Conservation (phyloP, 2,329 filamentous ascomycete species). For the Trichoderma sp. region DNA sequence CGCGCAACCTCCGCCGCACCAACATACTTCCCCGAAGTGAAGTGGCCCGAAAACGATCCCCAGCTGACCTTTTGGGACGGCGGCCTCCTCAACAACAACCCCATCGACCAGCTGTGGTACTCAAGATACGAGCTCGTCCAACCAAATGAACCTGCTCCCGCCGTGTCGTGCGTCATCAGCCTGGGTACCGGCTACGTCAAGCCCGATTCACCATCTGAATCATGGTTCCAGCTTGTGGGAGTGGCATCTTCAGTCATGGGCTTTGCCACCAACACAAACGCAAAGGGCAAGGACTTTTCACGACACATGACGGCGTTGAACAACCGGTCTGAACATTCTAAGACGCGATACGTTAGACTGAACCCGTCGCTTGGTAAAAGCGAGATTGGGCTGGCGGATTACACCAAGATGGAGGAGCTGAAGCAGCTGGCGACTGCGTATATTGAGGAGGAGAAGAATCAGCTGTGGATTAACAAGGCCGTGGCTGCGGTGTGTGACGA, state of each 20-base stretch:
- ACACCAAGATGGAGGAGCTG: conserved; percentile 13
- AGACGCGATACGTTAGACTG: background rate
- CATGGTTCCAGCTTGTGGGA: conserved; percentile 8
- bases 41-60: background rate
- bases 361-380: background rate
- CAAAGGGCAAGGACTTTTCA: conserved; percentile 16
- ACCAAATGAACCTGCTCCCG: background rate
- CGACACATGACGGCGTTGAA: conserved; percentile 12
- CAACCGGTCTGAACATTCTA: background rate
- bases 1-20: conserved; percentile 9
- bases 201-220: background rate
- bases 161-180: conserved; percentile 2
- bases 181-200: background rate
- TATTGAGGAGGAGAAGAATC: background rate
- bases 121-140: conserved; percentile 8
- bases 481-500: conserved; percentile 5
- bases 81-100: conserved; percentile 14
- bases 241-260: conserved; percentile 9
- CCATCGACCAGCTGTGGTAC: conserved; percentile 18
- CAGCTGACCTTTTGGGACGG: conserved; percentile 14
- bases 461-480: conserved; percentile 10
- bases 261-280: conserved; percentile 13
- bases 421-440: background rate
- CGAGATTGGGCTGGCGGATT: conserved; percentile 9
- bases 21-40: conserved; percentile 14